Evolutionary conservation across 1,284 basidiomycete species (phyloP), one percentile per base, ranked within the genome.

Genomic region (Clitocybe nebularis): DNA sequence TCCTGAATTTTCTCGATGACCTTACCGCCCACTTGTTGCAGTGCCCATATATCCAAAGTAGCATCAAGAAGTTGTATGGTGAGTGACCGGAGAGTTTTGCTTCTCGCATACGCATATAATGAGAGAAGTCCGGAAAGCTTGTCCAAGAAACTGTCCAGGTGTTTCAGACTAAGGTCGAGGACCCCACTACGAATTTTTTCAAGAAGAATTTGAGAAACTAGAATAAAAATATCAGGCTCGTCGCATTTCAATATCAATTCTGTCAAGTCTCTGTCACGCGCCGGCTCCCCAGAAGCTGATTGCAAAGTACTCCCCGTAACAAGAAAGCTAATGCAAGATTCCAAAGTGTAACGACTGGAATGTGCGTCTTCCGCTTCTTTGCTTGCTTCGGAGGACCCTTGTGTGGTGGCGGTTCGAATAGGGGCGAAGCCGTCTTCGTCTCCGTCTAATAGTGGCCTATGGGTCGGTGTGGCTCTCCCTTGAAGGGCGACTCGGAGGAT

Each of bases 351-450:
- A 3, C 55, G 57, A 20, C 60, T 48, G 25, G 60, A 54, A 30
- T 49, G 49, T 16, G 53, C 42, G 7, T 64, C 55, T 23, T 61
- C 60, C 8, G 63, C 52, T 42, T 53, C 47, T 39, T 61, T 46
- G 40, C 61, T 45, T 14, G 58, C 50, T 36, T 59, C 58, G 5
- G 55, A 48, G 14, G 55, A 49, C 47, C 57, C 51, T 30, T 46
- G 61, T 51, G 55, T 58, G 64, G 57, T 48, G 7, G 66, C 63
- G 10, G 68, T 75, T 32, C 69, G 66, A 45, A 82, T 75, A 1
- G 79, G 72, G 1, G 66, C 81, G 59, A 90, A 89, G 33, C 75
- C 84, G 55, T 88, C 86, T 17, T 73, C 72, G 36, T 74, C 59
- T 4, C 49, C 19, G 13, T 32, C 43, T 33, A 52, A 58, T 44